Percentiles rank a stretch among this genome's conserved stretches.
phyloP scores from a whole-genome alignment of 2,329 filamentous ascomycete genomes.

The Hirsutella thompsonii region DNA sequence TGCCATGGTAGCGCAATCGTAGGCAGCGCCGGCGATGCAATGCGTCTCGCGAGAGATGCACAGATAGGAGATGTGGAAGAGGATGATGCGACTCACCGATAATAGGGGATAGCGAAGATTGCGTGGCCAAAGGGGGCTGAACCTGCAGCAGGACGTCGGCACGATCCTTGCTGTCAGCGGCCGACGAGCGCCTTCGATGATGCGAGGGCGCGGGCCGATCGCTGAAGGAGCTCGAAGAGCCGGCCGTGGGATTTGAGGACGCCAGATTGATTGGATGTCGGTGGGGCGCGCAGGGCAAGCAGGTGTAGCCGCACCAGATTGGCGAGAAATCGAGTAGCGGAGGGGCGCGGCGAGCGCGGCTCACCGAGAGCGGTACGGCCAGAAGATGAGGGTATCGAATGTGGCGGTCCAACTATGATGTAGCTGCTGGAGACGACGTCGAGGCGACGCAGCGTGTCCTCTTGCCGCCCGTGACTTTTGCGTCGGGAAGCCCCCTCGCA shows the following conservation, averaged over 20 bases:
- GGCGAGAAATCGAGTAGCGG: background rate
- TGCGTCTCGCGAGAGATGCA: background rate
- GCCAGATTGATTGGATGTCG: slow-evolving; percentile 31
- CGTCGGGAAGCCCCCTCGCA: background rate
- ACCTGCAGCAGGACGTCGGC: slow-evolving; percentile 18
- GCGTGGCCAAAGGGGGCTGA: slow-evolving; percentile 15
- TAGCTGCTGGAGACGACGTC: background rate
- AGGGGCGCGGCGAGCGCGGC: background rate
- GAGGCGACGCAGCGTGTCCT: background rate
- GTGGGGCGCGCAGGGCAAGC: background rate
- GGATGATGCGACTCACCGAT: slow-evolving; percentile 41
- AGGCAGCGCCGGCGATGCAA: background rate
- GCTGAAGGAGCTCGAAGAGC: slow-evolving; percentile 41
- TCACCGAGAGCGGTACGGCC: background rate
- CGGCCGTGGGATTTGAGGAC: slow-evolving; percentile 32
- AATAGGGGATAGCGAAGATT: slow-evolving; percentile 35
- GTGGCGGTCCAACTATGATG: background rate
- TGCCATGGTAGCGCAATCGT: background rate
- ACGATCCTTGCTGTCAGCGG: slow-evolving; percentile 19
- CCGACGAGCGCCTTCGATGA: slow-evolving; percentile 37
- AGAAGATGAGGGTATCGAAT: background rate
- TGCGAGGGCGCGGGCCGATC: slow-evolving; percentile 33
- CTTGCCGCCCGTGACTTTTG: background rate
- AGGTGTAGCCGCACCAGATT: slow-evolving; percentile 5
- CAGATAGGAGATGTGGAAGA: background rate